phyloP scores from a whole-genome alignment of 129 eudicot species.

The Tagetes patula region DNA sequence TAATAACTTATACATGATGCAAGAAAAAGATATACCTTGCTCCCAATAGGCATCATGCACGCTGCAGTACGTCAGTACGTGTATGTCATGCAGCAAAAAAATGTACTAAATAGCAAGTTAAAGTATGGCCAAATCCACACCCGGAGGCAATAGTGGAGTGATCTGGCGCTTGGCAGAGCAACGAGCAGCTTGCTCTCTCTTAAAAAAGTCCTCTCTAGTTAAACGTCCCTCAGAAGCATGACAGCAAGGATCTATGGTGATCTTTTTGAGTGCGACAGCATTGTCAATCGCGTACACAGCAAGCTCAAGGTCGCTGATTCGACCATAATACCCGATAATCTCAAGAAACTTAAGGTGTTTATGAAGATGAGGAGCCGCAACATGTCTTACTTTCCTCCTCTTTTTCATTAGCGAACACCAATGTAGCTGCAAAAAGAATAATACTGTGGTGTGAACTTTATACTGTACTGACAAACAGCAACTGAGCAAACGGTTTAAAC shows the following conservation, averaged over 20 bases:
- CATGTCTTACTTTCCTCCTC: slow-evolving; percentile 23
- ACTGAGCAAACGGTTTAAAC: too few species aligned
- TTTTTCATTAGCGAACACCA: slow-evolving; percentile 13
- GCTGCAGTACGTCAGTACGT: background rate
- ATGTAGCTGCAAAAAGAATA: slow-evolving; percentile 4
- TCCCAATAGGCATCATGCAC: background rate
- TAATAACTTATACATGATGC: background rate
- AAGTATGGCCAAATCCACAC: slow-evolving; percentile 6
- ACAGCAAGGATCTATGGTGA: slow-evolving; percentile 17
- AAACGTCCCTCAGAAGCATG: background rate
- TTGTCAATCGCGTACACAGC: slow-evolving; percentile 2
- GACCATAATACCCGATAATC: slow-evolving; percentile 21
- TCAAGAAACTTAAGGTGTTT: slow-evolving; percentile 6
- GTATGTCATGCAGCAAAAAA: too few species aligned
- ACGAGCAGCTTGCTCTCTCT: background rate
- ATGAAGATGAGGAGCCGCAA: background rate
- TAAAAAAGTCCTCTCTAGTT: background rate
- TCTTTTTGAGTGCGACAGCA: background rate
- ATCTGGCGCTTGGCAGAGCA: slow-evolving; percentile 15
- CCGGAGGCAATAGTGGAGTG: slow-evolving; percentile 9
- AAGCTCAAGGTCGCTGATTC: slow-evolving; percentile 25
- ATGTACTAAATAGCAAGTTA: background rate
- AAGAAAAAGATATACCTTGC: background rate
- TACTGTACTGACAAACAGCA: background rate
- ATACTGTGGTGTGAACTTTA: background rate